Percentiles rank a stretch among this genome's conserved stretches.
Evolutionary conservation across 2,329 filamentous ascomycete species (phyloP).

Genomic region (Macrophomina pseudophaseolina): DNA sequence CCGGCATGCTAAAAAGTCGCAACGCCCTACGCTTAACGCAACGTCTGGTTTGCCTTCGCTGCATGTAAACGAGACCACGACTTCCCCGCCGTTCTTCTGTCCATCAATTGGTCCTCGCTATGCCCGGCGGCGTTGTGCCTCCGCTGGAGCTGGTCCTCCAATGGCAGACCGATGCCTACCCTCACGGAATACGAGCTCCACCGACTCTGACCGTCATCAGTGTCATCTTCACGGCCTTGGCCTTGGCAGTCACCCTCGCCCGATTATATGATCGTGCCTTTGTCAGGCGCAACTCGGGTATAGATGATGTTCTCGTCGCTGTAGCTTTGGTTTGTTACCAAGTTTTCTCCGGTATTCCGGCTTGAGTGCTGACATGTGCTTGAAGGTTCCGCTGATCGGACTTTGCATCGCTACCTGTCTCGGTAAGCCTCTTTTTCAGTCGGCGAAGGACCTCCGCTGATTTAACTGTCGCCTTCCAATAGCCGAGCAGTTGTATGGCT

Average conservation of each 20-base stretch:
- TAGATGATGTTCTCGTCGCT: slow-evolving; percentile 19
- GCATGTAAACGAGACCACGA: too few relatives aligned
- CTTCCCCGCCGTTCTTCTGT: too few relatives aligned
- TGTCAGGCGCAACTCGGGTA: slow-evolving; percentile 3
- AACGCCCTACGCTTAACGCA: too few relatives aligned
- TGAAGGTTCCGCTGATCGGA: background rate
- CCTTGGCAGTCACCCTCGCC: background rate
- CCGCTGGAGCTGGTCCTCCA: slow-evolving; percentile 6
- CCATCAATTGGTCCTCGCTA: background rate
- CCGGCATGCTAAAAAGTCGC: too few relatives aligned
- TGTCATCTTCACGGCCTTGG: background rate
- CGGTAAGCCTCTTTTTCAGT: background rate
- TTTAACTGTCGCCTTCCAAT: background rate
- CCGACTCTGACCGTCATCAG: background rate
- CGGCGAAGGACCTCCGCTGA: background rate
- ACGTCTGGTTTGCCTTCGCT: too few relatives aligned
- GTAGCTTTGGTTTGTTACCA: slow-evolving; percentile 1
- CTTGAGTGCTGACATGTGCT: background rate
- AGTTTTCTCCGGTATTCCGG: background rate
- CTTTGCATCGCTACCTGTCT: background rate
- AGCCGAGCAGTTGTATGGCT: slow-evolving; percentile 14
- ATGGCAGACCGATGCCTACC: slow-evolving; percentile 25
- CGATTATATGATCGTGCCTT: slow-evolving; percentile 8
- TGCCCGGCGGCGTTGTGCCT: slow-evolving; percentile 24
- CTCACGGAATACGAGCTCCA: slow-evolving; percentile 3